phyloP scores from a whole-genome alignment of 2,329 filamentous ascomycete genomes.

The Monilinia vaccinii-corymbosi region DNA sequence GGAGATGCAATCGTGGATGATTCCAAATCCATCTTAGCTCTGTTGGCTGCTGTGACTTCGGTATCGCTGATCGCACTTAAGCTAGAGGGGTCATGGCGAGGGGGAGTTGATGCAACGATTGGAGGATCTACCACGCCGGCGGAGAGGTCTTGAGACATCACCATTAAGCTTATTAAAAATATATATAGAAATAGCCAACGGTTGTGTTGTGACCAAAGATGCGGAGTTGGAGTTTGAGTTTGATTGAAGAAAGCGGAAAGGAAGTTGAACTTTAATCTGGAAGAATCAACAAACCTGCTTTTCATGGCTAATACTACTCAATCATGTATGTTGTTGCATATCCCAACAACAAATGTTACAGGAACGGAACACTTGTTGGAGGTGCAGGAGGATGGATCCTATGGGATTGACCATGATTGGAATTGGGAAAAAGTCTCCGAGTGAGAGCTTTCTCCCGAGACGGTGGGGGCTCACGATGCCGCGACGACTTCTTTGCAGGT shows the following conservation, averaged over 20 bases:
- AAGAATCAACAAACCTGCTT: neutral
- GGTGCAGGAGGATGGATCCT: neutral
- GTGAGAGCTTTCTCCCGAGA: neutral
- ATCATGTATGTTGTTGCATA: no score
- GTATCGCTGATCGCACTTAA: neutral
- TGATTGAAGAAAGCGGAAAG: no score
- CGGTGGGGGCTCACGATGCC: neutral
- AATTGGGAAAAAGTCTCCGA: neutral
- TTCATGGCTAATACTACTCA: no score
- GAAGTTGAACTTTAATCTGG: neutral
- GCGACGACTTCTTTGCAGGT: neutral
- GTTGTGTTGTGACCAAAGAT: neutral
- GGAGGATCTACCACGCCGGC: slow-evolving; percentile 16
- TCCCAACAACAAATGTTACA: no score
- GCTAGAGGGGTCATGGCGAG: neutral
- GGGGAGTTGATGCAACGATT: neutral
- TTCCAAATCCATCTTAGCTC: slow-evolving; percentile 14
- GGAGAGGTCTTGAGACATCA: slow-evolving; percentile 19
- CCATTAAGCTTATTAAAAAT: no score
- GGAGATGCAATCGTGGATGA: neutral
- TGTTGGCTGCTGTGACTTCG: neutral
- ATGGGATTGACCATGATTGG: neutral
- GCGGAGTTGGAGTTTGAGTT: no score
- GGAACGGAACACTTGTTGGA: neutral
- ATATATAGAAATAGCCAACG: no score